A percentile compares a stretch with the other conserved stretches of the same genome.
Evolutionary conservation across 2,329 filamentous ascomycete species (phyloP).

Genomic region (Neonectria punicea): DNA sequence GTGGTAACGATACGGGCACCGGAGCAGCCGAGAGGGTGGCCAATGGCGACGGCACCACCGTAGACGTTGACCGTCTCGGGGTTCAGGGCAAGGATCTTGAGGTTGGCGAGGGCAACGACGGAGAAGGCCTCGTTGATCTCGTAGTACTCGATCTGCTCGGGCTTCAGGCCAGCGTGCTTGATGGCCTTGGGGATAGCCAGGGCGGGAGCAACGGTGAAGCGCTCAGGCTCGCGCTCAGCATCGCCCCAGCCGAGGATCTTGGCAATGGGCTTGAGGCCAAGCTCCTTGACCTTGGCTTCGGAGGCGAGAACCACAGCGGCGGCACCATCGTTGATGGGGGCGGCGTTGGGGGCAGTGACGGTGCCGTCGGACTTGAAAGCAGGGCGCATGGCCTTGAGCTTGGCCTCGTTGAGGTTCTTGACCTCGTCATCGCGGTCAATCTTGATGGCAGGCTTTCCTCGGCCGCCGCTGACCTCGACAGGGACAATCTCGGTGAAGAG

Average conservation of each 20-base stretch:
- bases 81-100: slow-evolving; percentile 85
- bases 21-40: slow-evolving; percentile 92
- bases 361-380: slow-evolving; percentile 87
- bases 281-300: slow-evolving; percentile 91
- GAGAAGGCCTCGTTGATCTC: slow-evolving; percentile 99
- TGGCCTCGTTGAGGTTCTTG: slow-evolving; percentile 89
- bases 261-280: slow-evolving; percentile 89
- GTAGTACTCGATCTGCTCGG: slow-evolving; percentile 86
- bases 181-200: slow-evolving; percentile 97
- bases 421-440: slow-evolving; percentile 93
- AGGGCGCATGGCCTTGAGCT: slow-evolving; percentile 86
- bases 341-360: slow-evolving; percentile 95
- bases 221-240: slow-evolving; percentile 88
- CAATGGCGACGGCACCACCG: slow-evolving; percentile 94
- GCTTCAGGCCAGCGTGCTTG: slow-evolving; percentile 87
- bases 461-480: slow-evolving; percentile 85
- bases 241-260: slow-evolving; percentile 99
- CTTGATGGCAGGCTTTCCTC: slow-evolving; percentile 86
- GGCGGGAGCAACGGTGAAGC: slow-evolving; percentile 94
- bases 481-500: slow-evolving; percentile 91
- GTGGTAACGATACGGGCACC: slow-evolving; percentile 95
- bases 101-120: slow-evolving; percentile 94
- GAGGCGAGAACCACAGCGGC: slow-evolving; percentile 93
- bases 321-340: slow-evolving; percentile 94
- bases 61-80: slow-evolving; percentile 94